These are phyloP conservation scores for Cercospora citrullina DNA, from an alignment of 2,329 filamentous ascomycete genomes.

Conservation along the genomic window DNA sequence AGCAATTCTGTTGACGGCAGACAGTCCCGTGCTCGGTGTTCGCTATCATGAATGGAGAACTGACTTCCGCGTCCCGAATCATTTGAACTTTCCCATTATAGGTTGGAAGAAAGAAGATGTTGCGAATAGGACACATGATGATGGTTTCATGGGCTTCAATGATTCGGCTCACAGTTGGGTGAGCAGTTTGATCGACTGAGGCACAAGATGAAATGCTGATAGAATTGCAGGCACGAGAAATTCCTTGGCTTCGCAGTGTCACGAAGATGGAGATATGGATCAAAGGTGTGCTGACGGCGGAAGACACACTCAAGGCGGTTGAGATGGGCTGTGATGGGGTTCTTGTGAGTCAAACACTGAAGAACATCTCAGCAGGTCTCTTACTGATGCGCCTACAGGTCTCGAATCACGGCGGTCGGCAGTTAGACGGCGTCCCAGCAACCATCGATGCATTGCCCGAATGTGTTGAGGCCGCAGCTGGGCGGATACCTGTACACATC, in stretches of 20 bases:
- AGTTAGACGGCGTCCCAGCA: conserved; percentile 57
- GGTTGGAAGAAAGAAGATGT: conserved; percentile 32
- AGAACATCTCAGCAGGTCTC: neutral
- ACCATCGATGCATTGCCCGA: conserved; percentile 52
- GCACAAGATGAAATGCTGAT: neutral
- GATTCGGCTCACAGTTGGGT: conserved; percentile 35
- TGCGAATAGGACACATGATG: conserved; percentile 34
- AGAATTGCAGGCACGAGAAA: conserved; percentile 35
- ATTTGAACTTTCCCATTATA: conserved; percentile 28
- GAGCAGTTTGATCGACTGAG: neutral
- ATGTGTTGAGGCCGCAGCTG: conserved; percentile 42
- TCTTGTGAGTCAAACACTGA: conserved; percentile 33
- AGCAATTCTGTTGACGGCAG: conserved; percentile 57
- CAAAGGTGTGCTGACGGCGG: conserved; percentile 44
- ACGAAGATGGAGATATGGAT: conserved; percentile 54
- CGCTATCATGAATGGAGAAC: conserved; percentile 57
- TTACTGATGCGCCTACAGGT: conserved; percentile 1
- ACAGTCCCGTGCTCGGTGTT: conserved; percentile 55
- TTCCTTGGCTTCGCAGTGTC: conserved; percentile 51
- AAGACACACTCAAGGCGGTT: conserved; percentile 50
- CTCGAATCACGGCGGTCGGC: conserved; percentile 57
- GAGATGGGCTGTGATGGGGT: conserved; percentile 43
- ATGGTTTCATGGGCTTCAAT: conserved; percentile 34
- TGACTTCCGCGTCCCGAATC: conserved; percentile 45
- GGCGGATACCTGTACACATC: conserved; percentile 61